Base-by-base conservation (phyloP, 2,329 filamentous ascomycete genomes). In the Rugonectria rugulosa region DNA sequence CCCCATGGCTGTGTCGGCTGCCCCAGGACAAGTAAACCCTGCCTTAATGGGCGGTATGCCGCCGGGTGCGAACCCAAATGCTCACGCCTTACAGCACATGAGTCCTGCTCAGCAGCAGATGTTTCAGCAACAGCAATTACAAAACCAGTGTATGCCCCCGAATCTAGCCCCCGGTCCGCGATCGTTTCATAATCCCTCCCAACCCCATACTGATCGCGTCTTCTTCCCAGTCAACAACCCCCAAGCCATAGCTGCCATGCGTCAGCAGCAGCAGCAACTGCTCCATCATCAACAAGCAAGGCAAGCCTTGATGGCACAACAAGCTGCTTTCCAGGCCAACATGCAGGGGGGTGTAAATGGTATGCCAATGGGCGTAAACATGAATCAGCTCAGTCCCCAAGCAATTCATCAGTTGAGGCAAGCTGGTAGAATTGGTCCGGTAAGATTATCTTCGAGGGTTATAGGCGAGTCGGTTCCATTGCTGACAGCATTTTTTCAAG, bases 21-120 rank as follows among this genome's bases (percentile, higher is more conserved):
- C 89, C 17, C 87, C 86, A 63, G 85, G 83, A 58, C 88, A 90
- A 70, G 87, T 91, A 62, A 90, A 86, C 70, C 88, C 90, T 67
- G 84, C 86, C 53, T 84, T 92, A 81, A 91, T 93, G 88, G 84
- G 78, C 61, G 87, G 84, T 54, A 91, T 93, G 86, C 88, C 89
- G 60, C 88, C 88, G 24, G 85, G 88, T 58, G 81, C 80, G 61
- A 82, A 79, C 49, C 84, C 84, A 55, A 89, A 86, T 73, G 82
- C 84, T 56, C 89, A 91, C 74, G 87, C 87, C 15, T 75, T 92
- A 66, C 87, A 88, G 69, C 90, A 93, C 70, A 72, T 92, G 49
- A 90, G 81, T 68, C 88, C 88, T 36, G 80, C 77, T 47, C 80
- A 82, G 66, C 76, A 77, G 56, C 83, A 85, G 62, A 76, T 87